Evolutionary conservation across 2,329 filamentous ascomycete species (phyloP), one percentile per base, ranked within the genome.

Genomic region (Colletotrichum sidae): DNA sequence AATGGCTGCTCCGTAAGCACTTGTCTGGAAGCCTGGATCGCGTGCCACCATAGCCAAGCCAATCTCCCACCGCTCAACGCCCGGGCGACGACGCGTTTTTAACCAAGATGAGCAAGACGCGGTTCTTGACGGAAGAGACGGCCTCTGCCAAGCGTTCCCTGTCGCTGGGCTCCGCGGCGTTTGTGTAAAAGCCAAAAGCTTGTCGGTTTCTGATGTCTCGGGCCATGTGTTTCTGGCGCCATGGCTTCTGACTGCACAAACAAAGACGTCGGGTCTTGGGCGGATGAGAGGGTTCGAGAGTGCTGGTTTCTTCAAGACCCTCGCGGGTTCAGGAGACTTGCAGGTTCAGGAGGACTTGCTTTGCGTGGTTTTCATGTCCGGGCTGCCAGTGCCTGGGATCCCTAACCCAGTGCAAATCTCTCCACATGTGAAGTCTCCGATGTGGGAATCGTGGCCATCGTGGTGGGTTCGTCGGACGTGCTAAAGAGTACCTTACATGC

Each of bases 21-120:
- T 38, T 12, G 33, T 42, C 55, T 17, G 41, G 46, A n/a, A 34
- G 45, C 33, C 45, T 35, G 45, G 54, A 8, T 41, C 45, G 25
- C 15, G 44, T 15, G n/a, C 15, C 15, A 17, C n/a, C 44, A 35
- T 41, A 46, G 62, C 52, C 52, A 56, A 25, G 25, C 58, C 41
- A 46, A 62, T 65, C 62, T 65, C 51, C 52, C 12, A 6, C 38
- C 46, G 10, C 33, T 44, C 49, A 51, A 8, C 33, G 49, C 55
- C 17, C 8, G 42, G 46, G 13, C 25, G 54, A 34, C 35, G 33
- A 47, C 25, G 55, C n/a, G 55, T 37, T 12, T 42, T 55, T 15
- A 35, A 45, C 25, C 33, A 13, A 8, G 17, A 44, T 12, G 12
- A 15, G 17, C 8, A 42, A 11, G 25, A 49, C 25, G 25, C 12